Evolutionary conservation across 2,329 filamentous ascomycete species (phyloP), one percentile per base, ranked within the genome.

Genomic region (Colletotrichum noveboracense): DNA sequence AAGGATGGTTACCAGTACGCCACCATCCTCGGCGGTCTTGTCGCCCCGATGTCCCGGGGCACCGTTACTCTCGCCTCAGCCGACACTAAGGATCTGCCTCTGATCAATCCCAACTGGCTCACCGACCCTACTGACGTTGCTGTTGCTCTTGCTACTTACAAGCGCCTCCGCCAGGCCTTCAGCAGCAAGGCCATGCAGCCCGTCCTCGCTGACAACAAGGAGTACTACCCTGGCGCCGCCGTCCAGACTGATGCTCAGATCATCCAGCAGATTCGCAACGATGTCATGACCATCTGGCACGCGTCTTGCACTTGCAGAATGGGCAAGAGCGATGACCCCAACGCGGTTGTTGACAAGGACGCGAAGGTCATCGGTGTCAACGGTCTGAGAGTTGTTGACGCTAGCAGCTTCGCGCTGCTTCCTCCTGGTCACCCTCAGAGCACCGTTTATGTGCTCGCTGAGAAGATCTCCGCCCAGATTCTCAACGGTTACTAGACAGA

Each of bases 281-380:
- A 48, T 5, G 84, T 87, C 3, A 89, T 87, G 83, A 89, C 89
- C 0, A 90, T 92, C 76, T 75, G 69, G 69, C 91, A 93, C 80
- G 87, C 88, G 2, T 88, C 86, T 0, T 89, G 88, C 70, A 90
- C 89, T 1, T 89, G 86, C 70, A 85, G 88, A 0, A 92, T 92
- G 79, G 91, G 91, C 5, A 80, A 78, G 66, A 60, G 58, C 3
- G 77, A 77, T 14, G 83, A 84, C 69, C 75, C 77, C n/a, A 74
- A 77, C 43, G 80, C 83, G 18, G 82, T 83, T n/a, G 79, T 84
- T 18, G 83, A 84, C 61, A 77, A 75, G 26, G 76, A 80, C 32
- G 81, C 81, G 4, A 78, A 78, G 55, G 83, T 84, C 9, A 76
- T 79, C 34, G 82, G 83, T 9, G 80, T 84, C 6, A 68, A 78